A percentile compares a stretch with the other conserved stretches of the same genome.
Conservation (phyloP, 192 early-diverging fungal species). For the Piromyces sp. region DNA sequence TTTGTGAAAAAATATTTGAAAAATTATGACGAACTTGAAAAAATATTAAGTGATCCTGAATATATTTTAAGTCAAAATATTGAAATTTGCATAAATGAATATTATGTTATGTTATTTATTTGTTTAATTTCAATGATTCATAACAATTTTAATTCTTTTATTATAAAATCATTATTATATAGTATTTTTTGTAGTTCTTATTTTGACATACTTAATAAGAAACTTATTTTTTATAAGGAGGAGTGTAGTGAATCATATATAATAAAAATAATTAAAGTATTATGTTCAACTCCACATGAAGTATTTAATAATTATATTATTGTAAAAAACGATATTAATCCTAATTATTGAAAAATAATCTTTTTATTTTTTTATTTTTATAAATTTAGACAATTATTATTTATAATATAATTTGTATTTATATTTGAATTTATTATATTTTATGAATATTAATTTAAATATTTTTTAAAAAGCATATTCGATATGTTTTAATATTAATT, state of each 20-base stretch:
- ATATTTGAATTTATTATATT: too few species aligned
- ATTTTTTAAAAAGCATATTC: too few species aligned
- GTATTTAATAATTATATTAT: neutral
- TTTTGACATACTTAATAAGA: neutral
- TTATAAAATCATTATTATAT: neutral
- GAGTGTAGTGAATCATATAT: neutral
- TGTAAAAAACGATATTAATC: neutral
- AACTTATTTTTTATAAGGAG: neutral
- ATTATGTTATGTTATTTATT: neutral
- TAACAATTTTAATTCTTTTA: neutral
- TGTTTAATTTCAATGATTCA: neutral
- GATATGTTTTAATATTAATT: neutral
- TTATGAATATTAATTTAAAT: too few species aligned
- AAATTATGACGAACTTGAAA: neutral
- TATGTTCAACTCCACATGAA: neutral
- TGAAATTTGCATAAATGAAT: neutral
- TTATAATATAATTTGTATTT: too few species aligned
- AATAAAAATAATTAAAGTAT: neutral
- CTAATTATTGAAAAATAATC: neutral
- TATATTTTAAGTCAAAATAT: neutral
- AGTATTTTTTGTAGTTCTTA: neutral
- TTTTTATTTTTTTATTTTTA: neutral
- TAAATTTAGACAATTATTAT: too few species aligned
- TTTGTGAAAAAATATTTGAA: neutral
- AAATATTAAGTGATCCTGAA: neutral